Evolutionary conservation across 257 asterid genomes (phyloP), one percentile per base, ranked within the genome.

Genomic region (Solanum virginianum): DNA sequence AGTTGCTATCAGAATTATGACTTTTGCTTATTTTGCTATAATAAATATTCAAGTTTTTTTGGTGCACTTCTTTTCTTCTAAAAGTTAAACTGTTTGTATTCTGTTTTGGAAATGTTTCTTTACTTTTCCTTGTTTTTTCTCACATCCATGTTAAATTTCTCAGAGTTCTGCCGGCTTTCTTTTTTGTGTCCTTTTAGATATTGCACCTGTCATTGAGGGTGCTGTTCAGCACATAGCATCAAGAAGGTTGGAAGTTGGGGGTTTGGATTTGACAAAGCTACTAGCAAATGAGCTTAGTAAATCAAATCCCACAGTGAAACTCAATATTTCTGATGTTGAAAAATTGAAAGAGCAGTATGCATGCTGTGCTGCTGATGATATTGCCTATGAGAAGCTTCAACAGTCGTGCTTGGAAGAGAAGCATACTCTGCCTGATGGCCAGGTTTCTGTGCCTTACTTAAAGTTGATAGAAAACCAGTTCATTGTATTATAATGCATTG

Each of bases 171-270:
- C 26, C 15, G 59, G 7, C 53, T 71, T 41, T 45, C 65, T n/a
- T 29, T 57, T 20, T 54, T 36, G 80, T 83, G 55, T 63, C 14
- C 45, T 75, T 81, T 70, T 94, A 93, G 99, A 96, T 91, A 95
- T 96, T 89, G 98, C 99, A 63, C 94, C 98, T 60, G 98, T 96
- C 47, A 94, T 96, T 84, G 99, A 96, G 87, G 99, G 99, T 84
- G 99, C 97, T 13, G 98, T 96, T 86, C 99, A 96, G 88, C 98
- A 93, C 87, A 92, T 96, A 85, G 97, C 99, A 69, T 96, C 98
- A 22, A 91, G 98, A 91, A 93, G 99, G 91, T 86, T 95, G 87
- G 99, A 96, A 85, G 63, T 95, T 7, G 99, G 98, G 83, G 98
- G 99, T 74, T 83, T 91, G 91, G 98, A 96, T 87, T 89, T 96